Percentiles rank a stretch among this genome's conserved stretches.
Conservation (phyloP, 2,329 filamentous ascomycete genomes). For the Tolypocladium pustulatum region DNA sequence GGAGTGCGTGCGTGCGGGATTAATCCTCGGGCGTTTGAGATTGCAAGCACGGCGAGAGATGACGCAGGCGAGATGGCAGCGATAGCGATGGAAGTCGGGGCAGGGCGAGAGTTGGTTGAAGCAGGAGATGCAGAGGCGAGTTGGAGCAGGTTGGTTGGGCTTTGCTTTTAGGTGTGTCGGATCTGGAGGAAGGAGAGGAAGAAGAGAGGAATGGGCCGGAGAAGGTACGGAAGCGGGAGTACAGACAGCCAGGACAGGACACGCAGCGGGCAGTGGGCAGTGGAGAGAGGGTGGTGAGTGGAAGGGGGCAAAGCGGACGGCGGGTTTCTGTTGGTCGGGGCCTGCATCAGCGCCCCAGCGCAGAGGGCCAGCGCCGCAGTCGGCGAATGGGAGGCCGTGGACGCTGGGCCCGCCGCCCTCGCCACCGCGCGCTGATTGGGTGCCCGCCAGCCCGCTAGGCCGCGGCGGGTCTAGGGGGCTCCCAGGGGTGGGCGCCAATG, state of each 20-base stretch:
- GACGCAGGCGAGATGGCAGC: neutral
- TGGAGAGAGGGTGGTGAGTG: neutral
- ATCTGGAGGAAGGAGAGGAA: neutral
- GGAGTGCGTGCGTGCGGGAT: constrained; percentile 15
- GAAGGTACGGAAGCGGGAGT: neutral
- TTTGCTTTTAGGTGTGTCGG: neutral
- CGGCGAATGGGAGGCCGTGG: constrained; percentile 18
- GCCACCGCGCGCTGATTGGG: constrained; percentile 23
- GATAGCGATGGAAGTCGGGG: neutral
- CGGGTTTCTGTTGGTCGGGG: constrained; percentile 21
- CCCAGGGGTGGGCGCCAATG: constrained; percentile 9
- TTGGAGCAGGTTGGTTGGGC: neutral
- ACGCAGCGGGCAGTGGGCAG: neutral
- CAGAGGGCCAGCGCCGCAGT: constrained; percentile 7
- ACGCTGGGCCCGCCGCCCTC: constrained; percentile 14
- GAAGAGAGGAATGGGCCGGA: neutral
- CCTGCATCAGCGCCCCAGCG: constrained; percentile 1
- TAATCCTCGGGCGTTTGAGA: constrained; percentile 10
- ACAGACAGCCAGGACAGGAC: neutral
- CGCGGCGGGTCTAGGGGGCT: constrained; percentile 9
- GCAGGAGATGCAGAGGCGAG: neutral
- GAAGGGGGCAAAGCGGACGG: constrained; percentile 10
- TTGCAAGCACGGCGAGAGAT: neutral
- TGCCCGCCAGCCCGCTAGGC: constrained; percentile 10
- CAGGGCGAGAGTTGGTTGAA: neutral